Base-by-base conservation (phyloP, 2,329 filamentous ascomycete species). In the Fusarium ramigenum region DNA sequence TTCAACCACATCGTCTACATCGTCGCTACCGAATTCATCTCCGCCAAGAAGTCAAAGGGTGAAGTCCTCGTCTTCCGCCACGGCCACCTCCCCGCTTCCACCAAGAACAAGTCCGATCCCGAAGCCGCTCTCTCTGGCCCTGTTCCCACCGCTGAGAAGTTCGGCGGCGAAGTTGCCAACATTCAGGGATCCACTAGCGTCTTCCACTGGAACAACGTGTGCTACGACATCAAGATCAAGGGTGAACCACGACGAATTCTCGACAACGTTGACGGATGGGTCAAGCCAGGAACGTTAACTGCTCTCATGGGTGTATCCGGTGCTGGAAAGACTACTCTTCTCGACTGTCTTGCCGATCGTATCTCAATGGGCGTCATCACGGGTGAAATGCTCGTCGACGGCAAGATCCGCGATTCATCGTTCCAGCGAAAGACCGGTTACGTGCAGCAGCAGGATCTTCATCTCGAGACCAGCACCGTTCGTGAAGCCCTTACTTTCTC, bases 401-500 rank as follows among this genome's bases (percentile, higher is more conserved):
- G 91, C n/a, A 87, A 86, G 49, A 87, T 87, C 50, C 87, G 90
- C 37, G 91, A 93, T 70, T 85, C 85, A 10, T 92, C 90, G 2
- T 93, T 93, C 84, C 91, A 93, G 78, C 89, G 91, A 25, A 92
- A 92, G 80, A 92, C 91, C 2, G 91, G 91, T 34, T 93, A 93
- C 73, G 91, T 91, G 32, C 91, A 93, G 76, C 91, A 93, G 78
- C 77, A 93, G 75, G 92, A 93, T 84, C 84, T 82, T 10, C 80
- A 82, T 43, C 63, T 81, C 5, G 74, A 79, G 43, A 82, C 80
- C 1, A 78, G 77, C 15, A 93, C 92, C 4, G 81, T 86, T 11
- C 80, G 81, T 15, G 83, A 85, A 65, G 82, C 82, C 4, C 73
- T 85, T 12, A 76, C 78, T 1, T 85, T 85, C 53, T 82, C 79